Evolutionary conservation across 306 rosid species (phyloP).

Genomic region (Boehmeria nivea): DNA sequence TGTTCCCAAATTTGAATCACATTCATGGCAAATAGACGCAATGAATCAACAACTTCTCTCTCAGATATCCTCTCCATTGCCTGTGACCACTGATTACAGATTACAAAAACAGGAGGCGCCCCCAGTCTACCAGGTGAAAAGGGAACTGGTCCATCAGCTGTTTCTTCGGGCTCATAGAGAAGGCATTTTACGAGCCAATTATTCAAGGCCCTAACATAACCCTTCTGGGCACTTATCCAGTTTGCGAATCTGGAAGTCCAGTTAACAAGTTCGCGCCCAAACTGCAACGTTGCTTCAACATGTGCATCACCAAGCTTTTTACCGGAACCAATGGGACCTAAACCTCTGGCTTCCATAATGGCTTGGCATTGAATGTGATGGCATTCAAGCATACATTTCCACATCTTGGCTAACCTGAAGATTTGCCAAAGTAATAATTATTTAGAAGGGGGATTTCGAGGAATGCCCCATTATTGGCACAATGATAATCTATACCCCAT

Average conservation of each 20-base stretch:
- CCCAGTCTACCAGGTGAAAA: conserved; percentile 93
- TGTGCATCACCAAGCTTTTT: conserved; percentile 62
- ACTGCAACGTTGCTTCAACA: conserved; percentile 60
- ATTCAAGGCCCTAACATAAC: conserved; percentile 79
- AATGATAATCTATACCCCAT: too few relatives aligned
- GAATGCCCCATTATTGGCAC: too few relatives aligned
- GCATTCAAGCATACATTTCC: conserved; percentile 95
- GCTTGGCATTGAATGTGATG: conserved; percentile 76
- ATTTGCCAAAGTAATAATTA: conserved; percentile 1
- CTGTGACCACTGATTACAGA: conserved; percentile 95
- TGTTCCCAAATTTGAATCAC: conserved; percentile 90
- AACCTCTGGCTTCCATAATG: conserved; percentile 80
- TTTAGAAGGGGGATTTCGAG: too few relatives aligned
- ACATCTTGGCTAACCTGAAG: conserved; percentile 80
- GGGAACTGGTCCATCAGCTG: conserved; percentile 81
- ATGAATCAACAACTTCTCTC: conserved; percentile 78
- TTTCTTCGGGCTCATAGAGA: conserved; percentile 78
- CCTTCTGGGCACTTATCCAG: conserved; percentile 89
- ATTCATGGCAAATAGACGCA: conserved; percentile 67
- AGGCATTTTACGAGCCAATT: conserved; percentile 87
- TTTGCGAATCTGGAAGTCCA: conserved; percentile 80
- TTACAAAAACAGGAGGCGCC: conserved; percentile 84
- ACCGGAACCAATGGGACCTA: conserved; percentile 72
- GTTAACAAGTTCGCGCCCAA: conserved; percentile 76
- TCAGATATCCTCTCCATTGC: conserved; percentile 86